Evolutionary conservation across 129 eudicot species (phyloP).

Genomic region (Flaveria robusta): DNA sequence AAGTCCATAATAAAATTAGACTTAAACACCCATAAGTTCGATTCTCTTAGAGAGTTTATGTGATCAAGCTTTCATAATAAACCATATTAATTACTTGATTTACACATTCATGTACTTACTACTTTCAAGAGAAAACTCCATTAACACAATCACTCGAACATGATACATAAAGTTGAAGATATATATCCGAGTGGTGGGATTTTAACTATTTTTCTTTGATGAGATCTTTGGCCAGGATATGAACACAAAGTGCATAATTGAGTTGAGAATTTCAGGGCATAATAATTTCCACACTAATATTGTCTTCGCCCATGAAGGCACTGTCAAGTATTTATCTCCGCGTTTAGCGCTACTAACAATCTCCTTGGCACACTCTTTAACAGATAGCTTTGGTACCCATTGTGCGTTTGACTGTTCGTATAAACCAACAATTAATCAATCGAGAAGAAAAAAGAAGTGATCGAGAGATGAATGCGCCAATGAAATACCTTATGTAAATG

Average conservation of each 20-base stretch:
- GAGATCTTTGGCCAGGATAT: conserved; percentile 37
- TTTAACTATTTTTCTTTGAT: conserved; percentile 24
- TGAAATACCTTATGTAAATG: conserved; percentile 18
- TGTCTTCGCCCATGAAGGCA: conserved; percentile 56
- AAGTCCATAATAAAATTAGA: not conserved
- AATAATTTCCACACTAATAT: conserved; percentile 40
- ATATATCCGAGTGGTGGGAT: not conserved
- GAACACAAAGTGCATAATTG: conserved; percentile 35
- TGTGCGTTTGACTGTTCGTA: conserved; percentile 40
- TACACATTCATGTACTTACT: no score
- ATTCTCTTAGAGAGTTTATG: not conserved
- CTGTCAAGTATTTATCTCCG: conserved; percentile 51
- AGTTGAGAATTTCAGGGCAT: conserved; percentile 49
- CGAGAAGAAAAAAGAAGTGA: no score
- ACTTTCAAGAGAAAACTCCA: no score
- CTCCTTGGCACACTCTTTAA: conserved; percentile 44
- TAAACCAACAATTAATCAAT: not conserved
- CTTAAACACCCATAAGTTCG: not conserved
- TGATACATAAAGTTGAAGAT: not conserved
- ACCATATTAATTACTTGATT: not conserved
- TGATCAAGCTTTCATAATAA: not conserved
- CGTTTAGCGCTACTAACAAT: conserved; percentile 63
- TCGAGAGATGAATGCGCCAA: not conserved
- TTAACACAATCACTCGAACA: not conserved
- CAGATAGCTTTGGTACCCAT: conserved; percentile 41